Evolutionary conservation across 441 rosid genomes (phyloP).

Genomic region (Pelargonium myrrhifolium): DNA sequence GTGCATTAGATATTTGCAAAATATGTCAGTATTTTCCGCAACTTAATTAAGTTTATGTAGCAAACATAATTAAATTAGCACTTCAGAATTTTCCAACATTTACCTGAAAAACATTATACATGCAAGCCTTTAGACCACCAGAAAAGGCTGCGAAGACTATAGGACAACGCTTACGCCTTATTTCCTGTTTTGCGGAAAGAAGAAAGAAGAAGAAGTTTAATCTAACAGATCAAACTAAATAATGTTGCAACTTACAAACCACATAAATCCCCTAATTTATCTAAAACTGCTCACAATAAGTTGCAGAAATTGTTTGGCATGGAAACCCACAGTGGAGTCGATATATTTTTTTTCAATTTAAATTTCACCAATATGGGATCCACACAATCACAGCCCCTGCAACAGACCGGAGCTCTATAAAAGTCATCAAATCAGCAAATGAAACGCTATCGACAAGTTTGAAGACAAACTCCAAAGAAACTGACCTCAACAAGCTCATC

Average conservation of each 20-base stretch:
- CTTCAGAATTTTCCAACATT: not conserved
- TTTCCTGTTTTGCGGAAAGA: conserved; percentile 39
- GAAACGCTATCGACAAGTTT: not conserved
- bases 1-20: conserved; percentile 7
- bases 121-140: conserved; percentile 80
- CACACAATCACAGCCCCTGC: conserved; percentile 1
- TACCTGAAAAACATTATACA: conserved; percentile 84
- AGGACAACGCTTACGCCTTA: conserved; percentile 62
- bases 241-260: not conserved
- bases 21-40: not conserved
- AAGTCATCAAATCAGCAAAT: not conserved
- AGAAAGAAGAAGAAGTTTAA: conserved; percentile 18
- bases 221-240: not conserved
- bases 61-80: not conserved
- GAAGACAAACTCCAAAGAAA: conserved; percentile 8
- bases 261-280: not conserved
- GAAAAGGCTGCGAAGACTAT: conserved; percentile 71
- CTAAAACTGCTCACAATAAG: not conserved
- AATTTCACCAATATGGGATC: conserved; percentile 6
- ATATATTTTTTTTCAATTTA: not conserved
- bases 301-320: not conserved
- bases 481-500: conserved; percentile 67
- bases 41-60: not conserved
- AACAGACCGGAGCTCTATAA: not conserved
- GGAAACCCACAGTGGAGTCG: not conserved